Evolutionary conservation across 495 filamentous ascomycete genomes (phyloP).

Genomic region (Penicillium maclennaniae): DNA sequence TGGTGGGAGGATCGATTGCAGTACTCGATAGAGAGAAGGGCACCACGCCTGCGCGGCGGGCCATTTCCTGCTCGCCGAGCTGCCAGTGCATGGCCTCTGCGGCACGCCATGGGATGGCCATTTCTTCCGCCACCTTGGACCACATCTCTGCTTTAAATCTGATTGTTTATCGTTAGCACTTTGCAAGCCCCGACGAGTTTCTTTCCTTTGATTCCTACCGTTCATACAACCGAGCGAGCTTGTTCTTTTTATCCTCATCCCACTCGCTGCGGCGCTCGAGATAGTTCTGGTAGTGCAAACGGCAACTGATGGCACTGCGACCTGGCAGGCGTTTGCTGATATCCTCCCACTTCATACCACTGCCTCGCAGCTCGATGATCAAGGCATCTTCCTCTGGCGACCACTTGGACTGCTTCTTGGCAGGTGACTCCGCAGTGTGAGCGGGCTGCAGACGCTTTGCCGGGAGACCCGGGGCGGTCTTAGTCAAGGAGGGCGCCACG

Average conservation of each 20-base stretch:
- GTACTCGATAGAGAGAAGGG: slow-evolving; percentile 69
- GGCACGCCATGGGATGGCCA: slow-evolving; percentile 93
- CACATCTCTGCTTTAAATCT: slow-evolving; percentile 99
- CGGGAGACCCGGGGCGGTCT: slow-evolving; percentile 31
- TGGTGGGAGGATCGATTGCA: slow-evolving; percentile 51
- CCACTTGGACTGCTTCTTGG: slow-evolving; percentile 97
- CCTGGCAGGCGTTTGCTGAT: slow-evolving; percentile 87
- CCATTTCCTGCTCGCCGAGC: slow-evolving; percentile 89
- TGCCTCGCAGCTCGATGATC: slow-evolving; percentile 83
- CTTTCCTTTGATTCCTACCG: slow-evolving; percentile 56
- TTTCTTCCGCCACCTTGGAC: slow-evolving; percentile 87
- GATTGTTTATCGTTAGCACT: slow-evolving; percentile 11
- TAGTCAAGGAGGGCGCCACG: slow-evolving; percentile 30
- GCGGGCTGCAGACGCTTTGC: slow-evolving; percentile 50
- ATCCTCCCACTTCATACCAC: slow-evolving; percentile 97
- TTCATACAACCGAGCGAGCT: slow-evolving; percentile 89
- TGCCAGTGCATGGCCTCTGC: slow-evolving; percentile 99
- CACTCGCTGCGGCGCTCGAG: slow-evolving; percentile 85
- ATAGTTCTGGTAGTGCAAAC: slow-evolving; percentile 97
- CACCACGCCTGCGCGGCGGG: slow-evolving; percentile 76
- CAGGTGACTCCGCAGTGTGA: slow-evolving; percentile 63
- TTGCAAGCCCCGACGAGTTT: neutral
- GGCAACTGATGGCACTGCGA: slow-evolving; percentile 87
- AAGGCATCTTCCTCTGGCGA: slow-evolving; percentile 82
- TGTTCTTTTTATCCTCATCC: slow-evolving; percentile 97